Percentiles rank a stretch among this genome's conserved stretches.
Conservation (phyloP, 2,329 filamentous ascomycete species). For the Immersiporthe knoxdaviesiana region DNA sequence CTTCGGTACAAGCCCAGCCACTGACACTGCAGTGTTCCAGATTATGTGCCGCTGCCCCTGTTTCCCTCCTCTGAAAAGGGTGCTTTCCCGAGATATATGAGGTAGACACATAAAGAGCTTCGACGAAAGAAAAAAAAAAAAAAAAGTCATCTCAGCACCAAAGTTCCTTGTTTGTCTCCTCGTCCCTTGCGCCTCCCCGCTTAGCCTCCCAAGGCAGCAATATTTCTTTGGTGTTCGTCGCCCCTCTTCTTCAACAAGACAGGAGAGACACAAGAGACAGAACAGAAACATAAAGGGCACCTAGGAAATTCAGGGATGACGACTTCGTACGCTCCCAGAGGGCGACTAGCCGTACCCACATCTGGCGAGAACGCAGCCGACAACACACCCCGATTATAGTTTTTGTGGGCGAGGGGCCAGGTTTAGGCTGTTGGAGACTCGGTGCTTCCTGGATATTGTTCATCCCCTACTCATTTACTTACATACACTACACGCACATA, state of each 20-base stretch:
- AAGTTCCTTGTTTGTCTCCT: too few species aligned
- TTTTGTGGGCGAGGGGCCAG: neutral
- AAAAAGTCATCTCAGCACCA: neutral
- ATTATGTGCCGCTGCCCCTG: too few species aligned
- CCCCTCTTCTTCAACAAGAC: neutral
- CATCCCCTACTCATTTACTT: neutral
- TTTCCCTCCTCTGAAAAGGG: too few species aligned
- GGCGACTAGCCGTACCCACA: constrained; percentile 6
- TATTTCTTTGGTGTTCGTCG: neutral
- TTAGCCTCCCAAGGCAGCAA: neutral
- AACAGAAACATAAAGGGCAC: neutral
- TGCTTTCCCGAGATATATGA: too few species aligned
- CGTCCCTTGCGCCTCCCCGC: neutral
- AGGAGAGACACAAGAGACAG: neutral
- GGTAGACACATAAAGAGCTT: neutral
- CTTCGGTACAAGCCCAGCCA: neutral
- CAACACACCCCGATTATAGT: neutral
- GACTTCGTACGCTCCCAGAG: neutral
- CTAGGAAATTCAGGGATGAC: neutral
- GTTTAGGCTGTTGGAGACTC: neutral
- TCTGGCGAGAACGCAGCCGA: neutral
- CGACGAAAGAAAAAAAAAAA: too few species aligned
- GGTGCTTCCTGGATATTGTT: neutral
- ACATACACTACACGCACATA: neutral
- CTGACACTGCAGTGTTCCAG: neutral